Conservation (phyloP, 2,329 filamentous ascomycete genomes). For the Rhynchosporium agropyri region DNA sequence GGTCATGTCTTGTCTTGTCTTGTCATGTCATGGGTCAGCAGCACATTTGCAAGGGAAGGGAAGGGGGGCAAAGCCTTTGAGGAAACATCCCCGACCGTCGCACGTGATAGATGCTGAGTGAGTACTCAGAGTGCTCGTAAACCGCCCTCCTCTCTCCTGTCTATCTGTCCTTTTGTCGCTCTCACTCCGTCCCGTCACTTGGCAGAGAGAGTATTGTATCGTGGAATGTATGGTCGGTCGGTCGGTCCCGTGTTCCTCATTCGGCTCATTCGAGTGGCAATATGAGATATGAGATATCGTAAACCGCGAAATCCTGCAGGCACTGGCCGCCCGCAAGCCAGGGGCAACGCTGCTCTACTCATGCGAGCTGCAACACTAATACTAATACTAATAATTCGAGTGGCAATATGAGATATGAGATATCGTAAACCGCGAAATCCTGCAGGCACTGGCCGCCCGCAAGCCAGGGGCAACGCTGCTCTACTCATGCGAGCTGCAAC, state of each 20-base stretch:
- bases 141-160: background rate
- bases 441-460: background rate
- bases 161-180: background rate
- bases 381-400: no score
- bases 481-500: background rate
- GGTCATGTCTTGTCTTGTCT: background rate
- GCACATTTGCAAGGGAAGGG: slow-evolving; percentile 2
- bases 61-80: slow-evolving; percentile 29
- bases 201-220: no score
- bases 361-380: background rate
- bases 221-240: slow-evolving; percentile 10
- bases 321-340: background rate
- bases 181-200: no score
- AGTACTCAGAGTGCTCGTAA: no score
- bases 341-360: slow-evolving; percentile 5
- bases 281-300: no score
- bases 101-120: no score
- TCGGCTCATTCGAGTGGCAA: no score
- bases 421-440: background rate
- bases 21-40: no score
- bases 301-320: background rate
- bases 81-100: slow-evolving; percentile 30
- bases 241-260: no score
- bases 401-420: no score
- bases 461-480: slow-evolving; percentile 5